phyloP scores from a whole-genome alignment of 352 stramenopile species.

The Pseudoperonospora humuli region DNA sequence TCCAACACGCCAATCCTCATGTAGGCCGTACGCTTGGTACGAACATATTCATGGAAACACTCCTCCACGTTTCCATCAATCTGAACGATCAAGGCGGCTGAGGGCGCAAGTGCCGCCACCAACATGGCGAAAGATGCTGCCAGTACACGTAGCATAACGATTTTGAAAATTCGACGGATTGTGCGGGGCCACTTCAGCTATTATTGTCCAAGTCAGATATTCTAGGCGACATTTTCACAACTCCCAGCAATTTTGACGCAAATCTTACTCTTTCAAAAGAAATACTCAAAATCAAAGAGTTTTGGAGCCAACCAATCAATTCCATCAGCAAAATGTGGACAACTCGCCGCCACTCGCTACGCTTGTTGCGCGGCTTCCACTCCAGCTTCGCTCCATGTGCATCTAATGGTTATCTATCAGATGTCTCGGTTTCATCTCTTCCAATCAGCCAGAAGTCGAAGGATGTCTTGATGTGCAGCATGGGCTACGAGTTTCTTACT shows the following conservation, averaged over 20 bases:
- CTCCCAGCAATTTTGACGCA: too few relatives aligned
- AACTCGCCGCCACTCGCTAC: slow-evolving; percentile 9
- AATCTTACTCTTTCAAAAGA: too few relatives aligned
- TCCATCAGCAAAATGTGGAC: slow-evolving; percentile 27
- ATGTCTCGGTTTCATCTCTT: slow-evolving; percentile 53
- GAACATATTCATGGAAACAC: slow-evolving; percentile 83
- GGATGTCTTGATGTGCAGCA: slow-evolving; percentile 59
- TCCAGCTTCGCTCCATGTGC: slow-evolving; percentile 3
- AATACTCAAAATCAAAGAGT: background rate
- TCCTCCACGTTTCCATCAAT: slow-evolving; percentile 44
- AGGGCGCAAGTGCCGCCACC: slow-evolving; percentile 12
- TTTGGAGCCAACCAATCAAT: slow-evolving; percentile 10
- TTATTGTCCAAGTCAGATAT: too few relatives aligned
- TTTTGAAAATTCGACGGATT: background rate
- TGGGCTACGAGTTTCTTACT: slow-evolving; percentile 84
- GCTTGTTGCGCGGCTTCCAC: slow-evolving; percentile 13
- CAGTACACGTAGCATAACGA: slow-evolving; percentile 11
- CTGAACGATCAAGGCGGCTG: slow-evolving; percentile 48
- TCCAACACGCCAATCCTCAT: slow-evolving; percentile 75
- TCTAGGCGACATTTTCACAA: background rate
- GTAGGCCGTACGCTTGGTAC: slow-evolving; percentile 79
- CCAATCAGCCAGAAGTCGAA: slow-evolving; percentile 38
- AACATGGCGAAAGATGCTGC: slow-evolving; percentile 22
- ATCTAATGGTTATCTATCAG: slow-evolving; percentile 39
- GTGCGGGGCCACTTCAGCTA: too few relatives aligned